Base-by-base conservation (phyloP, 2,329 filamentous ascomycete species). In the Magnaporthiopsis rhizophila region DNA sequence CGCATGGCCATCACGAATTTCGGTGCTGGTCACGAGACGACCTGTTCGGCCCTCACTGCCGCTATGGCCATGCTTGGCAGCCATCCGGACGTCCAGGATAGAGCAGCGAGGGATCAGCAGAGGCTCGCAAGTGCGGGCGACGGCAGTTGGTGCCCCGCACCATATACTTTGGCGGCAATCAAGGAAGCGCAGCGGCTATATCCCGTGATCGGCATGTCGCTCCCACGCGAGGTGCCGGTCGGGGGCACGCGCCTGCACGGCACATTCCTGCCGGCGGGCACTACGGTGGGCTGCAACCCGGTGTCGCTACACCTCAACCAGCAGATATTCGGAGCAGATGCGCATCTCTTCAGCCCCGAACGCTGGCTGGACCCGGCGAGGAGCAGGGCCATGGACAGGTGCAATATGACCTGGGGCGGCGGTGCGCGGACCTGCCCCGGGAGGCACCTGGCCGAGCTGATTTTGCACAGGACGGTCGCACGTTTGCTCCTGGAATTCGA, bases 1-100 rank as follows among this genome's bases (percentile, higher is more conserved):
- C 79, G 81, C 34, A 80, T 84, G 74, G 80, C 80, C 2, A 74
- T 83, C 2, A 83, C 82, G 2, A 84, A 84, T 66, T 84, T 84
- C 67, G 82, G 82, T 13, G 82, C 82, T 1, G 82, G 82, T 0
- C 82, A 84, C 65, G 82, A 84, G 68, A 84, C 82, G 0, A 76
- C 83, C 74, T 80, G 80, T 13, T 81, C 81, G 0, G 81, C 82
- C 0, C 69, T 84, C 8, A 83, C 81, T 0, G 78, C 82, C 3
- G 73, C 77, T 28, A 69, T 85, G 60, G 73, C 79, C 60, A 77
- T 82, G 75, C 73, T 85, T 30, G 80, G 76, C 1, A 75, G 76
- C 0, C 74, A 80, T 36, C 56, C 68, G 0, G 67, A 70, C 0
- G 71, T 76, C 0, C 77, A 79, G 58, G 30, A 64, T 0, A 71